Evolutionary conservation across 495 filamentous ascomycete species (phyloP), one percentile per base, ranked within the genome.

Genomic region (Penicillium psychrofluorescens): DNA sequence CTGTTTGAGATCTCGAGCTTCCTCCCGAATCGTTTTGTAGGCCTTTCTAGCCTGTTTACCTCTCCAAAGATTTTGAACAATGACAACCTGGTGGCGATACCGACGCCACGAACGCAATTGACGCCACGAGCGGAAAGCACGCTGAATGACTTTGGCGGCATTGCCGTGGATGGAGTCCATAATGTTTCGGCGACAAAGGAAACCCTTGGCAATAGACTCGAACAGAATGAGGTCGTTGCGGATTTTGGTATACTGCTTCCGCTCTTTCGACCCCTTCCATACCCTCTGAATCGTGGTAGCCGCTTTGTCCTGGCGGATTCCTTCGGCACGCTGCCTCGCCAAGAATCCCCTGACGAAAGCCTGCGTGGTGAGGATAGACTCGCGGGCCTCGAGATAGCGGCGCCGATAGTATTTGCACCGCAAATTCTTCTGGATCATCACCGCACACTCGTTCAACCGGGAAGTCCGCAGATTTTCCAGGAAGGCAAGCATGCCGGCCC

Each of bases 381-480:
- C 73, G 34, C 91, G 78, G 40, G 90, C 88, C 50, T 90, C 85
- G 33, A 99, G 78, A 60, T 95, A 99, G 56, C 83, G 86, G 55
- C 86, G 86, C 35, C 92, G 83, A 64, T 95, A 94, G 61, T 95
- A 96, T 65, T 95, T 95, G 64, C 85, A 87, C 40, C 80, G 85
- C 46, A 99, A 68, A 58, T 99, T 99, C 81, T 99, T 99, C 62
- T 99, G 92, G 51, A 99, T 99, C 82, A 99, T 86, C 46, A 95
- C 84, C 6, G 92, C 92, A 55, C 90, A 95, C 52, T 91, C 87
- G 60, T 92, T 97, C 61, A 99, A 71, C 33, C 89, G 78, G 43
- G 75, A 85, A 12, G 92, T 95, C 13, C 92, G 83, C 38, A 96
- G 74, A 50, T 95, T 96, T 64, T 99, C 92, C 11, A 99, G 72